phyloP scores from a whole-genome alignment of 495 filamentous ascomycete genomes.

The Bacidia rubella region DNA sequence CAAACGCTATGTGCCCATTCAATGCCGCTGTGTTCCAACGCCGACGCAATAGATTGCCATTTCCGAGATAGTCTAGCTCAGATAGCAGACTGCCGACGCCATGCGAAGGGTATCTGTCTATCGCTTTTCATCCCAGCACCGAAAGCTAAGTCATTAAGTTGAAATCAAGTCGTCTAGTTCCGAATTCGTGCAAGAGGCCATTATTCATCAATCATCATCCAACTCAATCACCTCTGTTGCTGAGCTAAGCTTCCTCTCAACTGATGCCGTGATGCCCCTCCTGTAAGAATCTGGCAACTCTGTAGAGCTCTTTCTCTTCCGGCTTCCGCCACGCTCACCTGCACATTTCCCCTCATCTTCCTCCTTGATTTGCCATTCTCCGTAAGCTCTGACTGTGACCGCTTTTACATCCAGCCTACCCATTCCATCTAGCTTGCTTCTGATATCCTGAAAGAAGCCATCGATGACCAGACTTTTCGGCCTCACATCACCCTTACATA shows the following conservation, averaged over 20 bases:
- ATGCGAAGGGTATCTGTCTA: conserved; percentile 6
- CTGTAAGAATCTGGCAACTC: conserved; percentile 3
- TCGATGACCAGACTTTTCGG: conserved; percentile 57
- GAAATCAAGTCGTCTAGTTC: conserved; percentile 1
- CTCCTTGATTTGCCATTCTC: conserved; percentile 38
- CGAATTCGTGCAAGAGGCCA: background rate
- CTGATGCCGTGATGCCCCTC: background rate
- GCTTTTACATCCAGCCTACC: conserved; percentile 36
- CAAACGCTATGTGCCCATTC: too few species aligned
- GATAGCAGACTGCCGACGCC: too few species aligned
- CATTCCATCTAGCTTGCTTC: conserved; percentile 29
- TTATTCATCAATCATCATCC: conserved; percentile 10
- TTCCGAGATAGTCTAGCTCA: too few species aligned
- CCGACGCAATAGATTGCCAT: too few species aligned
- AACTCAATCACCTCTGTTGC: conserved; percentile 14
- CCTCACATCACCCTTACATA: conserved; percentile 61
- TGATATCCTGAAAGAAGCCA: conserved; percentile 51
- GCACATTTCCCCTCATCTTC: conserved; percentile 21
- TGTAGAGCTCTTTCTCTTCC: background rate
- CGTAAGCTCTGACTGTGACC: conserved; percentile 43
- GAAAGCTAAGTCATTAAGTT: too few species aligned
- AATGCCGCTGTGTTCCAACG: too few species aligned
- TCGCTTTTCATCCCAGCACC: background rate
- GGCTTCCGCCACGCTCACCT: conserved; percentile 7
- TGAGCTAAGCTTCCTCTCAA: background rate